These are phyloP conservation scores for Colletotrichum graminicola DNA, from an alignment of 2,329 filamentous ascomycete genomes.

Conservation along the genomic window DNA sequence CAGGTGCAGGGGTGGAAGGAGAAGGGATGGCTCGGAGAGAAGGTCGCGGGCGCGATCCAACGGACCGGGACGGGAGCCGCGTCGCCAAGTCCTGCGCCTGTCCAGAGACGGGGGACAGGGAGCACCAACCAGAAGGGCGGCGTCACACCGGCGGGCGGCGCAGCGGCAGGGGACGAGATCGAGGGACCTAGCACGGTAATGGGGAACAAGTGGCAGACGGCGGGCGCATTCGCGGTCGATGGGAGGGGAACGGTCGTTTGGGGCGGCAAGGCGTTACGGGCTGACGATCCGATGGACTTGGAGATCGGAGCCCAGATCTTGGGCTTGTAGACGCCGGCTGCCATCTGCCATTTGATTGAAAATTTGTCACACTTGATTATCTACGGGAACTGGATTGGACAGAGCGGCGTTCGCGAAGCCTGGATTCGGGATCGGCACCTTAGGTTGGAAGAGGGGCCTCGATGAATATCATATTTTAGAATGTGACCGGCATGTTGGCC, in stretches of 20 bases:
- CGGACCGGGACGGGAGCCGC: slow-evolving; percentile 32
- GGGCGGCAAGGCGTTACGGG: slow-evolving; percentile 61
- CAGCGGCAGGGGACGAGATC: slow-evolving; percentile 48
- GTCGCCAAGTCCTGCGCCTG: slow-evolving; percentile 13
- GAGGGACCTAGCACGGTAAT: slow-evolving; percentile 59
- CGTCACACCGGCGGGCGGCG: neutral
- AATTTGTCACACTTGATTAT: neutral
- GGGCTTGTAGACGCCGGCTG: slow-evolving; percentile 44
- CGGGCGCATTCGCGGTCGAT: slow-evolving; percentile 65
- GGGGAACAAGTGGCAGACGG: slow-evolving; percentile 70
- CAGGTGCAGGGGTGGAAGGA: slow-evolving; percentile 66
- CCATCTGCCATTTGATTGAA: neutral
- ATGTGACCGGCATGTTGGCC: neutral
- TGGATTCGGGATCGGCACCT: neutral
- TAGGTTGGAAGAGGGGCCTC: neutral
- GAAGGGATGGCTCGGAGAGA: slow-evolving; percentile 66
- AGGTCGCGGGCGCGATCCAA: slow-evolving; percentile 62
- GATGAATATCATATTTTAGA: neutral
- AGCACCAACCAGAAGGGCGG: slow-evolving; percentile 7
- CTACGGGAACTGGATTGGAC: neutral
- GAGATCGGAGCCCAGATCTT: slow-evolving; percentile 59
- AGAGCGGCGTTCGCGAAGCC: neutral
- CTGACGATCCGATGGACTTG: slow-evolving; percentile 66
- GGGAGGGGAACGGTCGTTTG: slow-evolving; percentile 63
- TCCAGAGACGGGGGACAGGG: slow-evolving; percentile 35